Base-by-base conservation (phyloP, 768 basidiomycete species). In the Austroboletus eburneus region DNA sequence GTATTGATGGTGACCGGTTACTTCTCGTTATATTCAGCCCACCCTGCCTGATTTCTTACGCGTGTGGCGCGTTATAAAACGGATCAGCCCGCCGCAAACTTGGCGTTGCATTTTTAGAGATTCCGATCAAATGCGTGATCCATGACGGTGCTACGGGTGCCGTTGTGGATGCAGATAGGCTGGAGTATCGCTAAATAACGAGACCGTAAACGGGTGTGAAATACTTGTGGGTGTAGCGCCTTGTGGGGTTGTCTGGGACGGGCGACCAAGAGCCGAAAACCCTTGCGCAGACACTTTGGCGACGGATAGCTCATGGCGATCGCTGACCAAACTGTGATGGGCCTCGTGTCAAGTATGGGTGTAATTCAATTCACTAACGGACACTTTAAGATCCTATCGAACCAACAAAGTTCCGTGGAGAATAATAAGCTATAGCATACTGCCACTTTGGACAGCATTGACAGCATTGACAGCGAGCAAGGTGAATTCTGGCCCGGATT, bases 291-390 rank as follows among this genome's bases (percentile, higher is more conserved):
- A 38, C 54, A 30, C 24, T 22, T 22, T 43, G 40, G 55, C 50
- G 52, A 51, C 50, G 50, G 41, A 49, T 49, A 50, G 40, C 46
- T 56, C 47, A 52, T 55, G 46, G 42, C 36, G 53, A 53, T 61
- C 51, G 48, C 42, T 51, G 17, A 37, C 39, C 46, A 25, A 45
- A 39, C 25, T 8, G 33, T 52, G 42, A 49, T 46, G 47, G 37
- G 22, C 56, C 61, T 64, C 60, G 45, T 62, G 61, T 56, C 35
- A 10, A 10, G 32, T 33, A 20, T 30, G 43, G n/a, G 39, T 48
- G 45, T 29, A 42, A 50, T 42, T 46, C 38, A 46, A 37, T 43
- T 27, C 25, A 20, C 49, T 55, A 39, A 52, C 37, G 40, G 52
- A 6, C 50, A 38, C 49, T 39, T 43, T 30, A 48, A 55, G 51